Percentiles rank a stretch among this genome's conserved stretches.
phyloP scores from a whole-genome alignment of 164 flowering plant species.

The Sedum album region DNA sequence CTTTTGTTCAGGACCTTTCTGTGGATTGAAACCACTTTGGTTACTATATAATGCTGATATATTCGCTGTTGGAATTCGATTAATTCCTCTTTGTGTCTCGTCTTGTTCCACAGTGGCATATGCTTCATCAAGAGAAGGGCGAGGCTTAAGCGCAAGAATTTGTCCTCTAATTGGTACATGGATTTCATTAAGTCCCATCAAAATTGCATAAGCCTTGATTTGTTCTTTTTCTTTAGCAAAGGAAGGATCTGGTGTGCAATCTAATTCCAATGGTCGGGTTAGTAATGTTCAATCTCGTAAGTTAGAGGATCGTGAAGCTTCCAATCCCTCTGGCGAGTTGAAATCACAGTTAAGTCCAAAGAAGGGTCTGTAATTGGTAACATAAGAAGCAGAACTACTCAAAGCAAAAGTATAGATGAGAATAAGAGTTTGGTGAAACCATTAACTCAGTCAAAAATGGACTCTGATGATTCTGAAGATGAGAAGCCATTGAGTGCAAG shows the following conservation, averaged over 20 bases:
- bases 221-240: too few relatives aligned
- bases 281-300: slow-evolving; percentile 26
- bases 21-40: too few relatives aligned
- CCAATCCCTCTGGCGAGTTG: slow-evolving; percentile 28
- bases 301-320: slow-evolving; percentile 20
- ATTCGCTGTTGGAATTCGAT: too few relatives aligned
- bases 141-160: too few relatives aligned
- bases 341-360: slow-evolving; percentile 21
- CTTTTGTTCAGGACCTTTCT: too few relatives aligned
- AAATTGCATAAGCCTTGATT: too few relatives aligned
- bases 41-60: too few relatives aligned
- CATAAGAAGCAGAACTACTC: slow-evolving; percentile 18
- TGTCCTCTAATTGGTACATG: too few relatives aligned
- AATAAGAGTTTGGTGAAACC: slow-evolving; percentile 9
- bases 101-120: too few relatives aligned
- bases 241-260: slow-evolving; percentile 16
- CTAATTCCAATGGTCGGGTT: slow-evolving; percentile 32
- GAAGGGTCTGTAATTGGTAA: slow-evolving; percentile 15
- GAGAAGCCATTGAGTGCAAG: slow-evolving; percentile 30
- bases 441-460: slow-evolving; percentile 24
- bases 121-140: too few relatives aligned
- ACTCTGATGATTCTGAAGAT: slow-evolving; percentile 68
- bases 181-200: too few relatives aligned
- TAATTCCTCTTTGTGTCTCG: too few relatives aligned
- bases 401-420: slow-evolving; percentile 7